Evolutionary conservation across 2,329 filamentous ascomycete species (phyloP), one percentile per base, ranked within the genome.

Genomic region (Samsoniella hepiali): DNA sequence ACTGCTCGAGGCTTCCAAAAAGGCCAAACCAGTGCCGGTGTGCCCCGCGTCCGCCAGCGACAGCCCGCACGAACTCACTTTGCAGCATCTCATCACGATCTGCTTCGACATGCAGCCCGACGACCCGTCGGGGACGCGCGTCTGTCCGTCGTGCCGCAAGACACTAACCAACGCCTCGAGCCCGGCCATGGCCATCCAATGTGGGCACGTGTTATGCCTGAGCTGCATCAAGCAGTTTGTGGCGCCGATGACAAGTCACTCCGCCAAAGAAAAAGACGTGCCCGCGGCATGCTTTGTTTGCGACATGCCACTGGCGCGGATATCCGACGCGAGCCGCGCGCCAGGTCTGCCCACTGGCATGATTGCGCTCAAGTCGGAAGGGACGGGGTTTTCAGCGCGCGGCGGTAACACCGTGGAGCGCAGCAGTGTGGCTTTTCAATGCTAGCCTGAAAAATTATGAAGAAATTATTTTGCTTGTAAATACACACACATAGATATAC

Each of bases 351-450:
- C 82, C 65, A 85, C 88, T 0, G 93, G 93, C 0, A 72, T 97
- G 40, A 88, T 97, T 3, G 86, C 90, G 71, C 84, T 98, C 56
- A 88, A 85, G 68, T 91, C 89, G 42, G 94, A 97, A 69, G 94
- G 94, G 0, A 98, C 94, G 0, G 94, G 94, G 0, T 98, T 97
- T 75, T 93, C 94, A 5, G 90, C 91, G 5, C 88, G 89, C n/a
- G 94, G 95, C 3, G 84, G 85, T 58, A 96, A 90, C 71, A 85
- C 91, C 69, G 92, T 96, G 17, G 90, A 90, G 76, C 95, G 88
- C 74, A 78, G 84, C 3, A 89, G 90, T 0, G 87, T 96, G 22
- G 89, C 88, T 0, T 97, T 97, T 74, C 91, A 96, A 73, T 94
- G 91, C 72, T 95, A 62, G 27, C 3, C 13, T 7, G 7, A 34